Conservation (phyloP, 1,284 basidiomycete genomes). For the Mycena sp. region DNA sequence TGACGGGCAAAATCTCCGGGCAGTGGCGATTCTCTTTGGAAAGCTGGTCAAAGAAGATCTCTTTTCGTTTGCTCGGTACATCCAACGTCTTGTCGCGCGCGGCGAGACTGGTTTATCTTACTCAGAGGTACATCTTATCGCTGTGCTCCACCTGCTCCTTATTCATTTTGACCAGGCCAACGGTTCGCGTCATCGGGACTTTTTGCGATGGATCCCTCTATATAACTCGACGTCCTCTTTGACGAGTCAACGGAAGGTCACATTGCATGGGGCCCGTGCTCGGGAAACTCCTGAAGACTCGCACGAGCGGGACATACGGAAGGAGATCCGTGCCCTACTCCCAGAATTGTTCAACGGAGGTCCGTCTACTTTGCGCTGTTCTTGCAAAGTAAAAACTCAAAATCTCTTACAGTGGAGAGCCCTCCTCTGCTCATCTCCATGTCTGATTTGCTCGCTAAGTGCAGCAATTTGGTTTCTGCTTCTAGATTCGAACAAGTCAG, state of each 20-base stretch:
- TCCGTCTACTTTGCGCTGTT: slow-evolving; percentile 32
- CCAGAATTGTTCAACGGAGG: slow-evolving; percentile 73
- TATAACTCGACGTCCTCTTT: slow-evolving; percentile 64
- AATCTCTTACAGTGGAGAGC: not conserved
- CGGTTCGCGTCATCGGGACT: slow-evolving; percentile 70
- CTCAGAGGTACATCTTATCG: slow-evolving; percentile 54
- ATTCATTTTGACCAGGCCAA: slow-evolving; percentile 37
- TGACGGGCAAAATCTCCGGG: slow-evolving; percentile 64
- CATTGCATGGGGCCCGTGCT: slow-evolving; percentile 70
- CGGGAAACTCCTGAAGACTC: slow-evolving; percentile 74
- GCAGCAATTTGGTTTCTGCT: slow-evolving; percentile 57
- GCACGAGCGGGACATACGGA: slow-evolving; percentile 73
- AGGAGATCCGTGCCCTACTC: slow-evolving; percentile 69
- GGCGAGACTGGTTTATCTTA: slow-evolving; percentile 72
- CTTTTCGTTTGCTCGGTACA: slow-evolving; percentile 87
- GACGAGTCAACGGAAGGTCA: slow-evolving; percentile 71
- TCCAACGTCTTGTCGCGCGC: slow-evolving; percentile 86
- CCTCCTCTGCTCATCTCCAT: slow-evolving; percentile 43
- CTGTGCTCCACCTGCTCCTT: not conserved
- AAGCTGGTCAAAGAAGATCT: slow-evolving; percentile 80
- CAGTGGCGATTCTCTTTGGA: slow-evolving; percentile 80
- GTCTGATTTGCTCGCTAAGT: slow-evolving; percentile 52
- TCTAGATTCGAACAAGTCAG: slow-evolving; percentile 77
- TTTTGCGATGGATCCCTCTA: slow-evolving; percentile 75
- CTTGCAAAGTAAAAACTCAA: not conserved